phyloP scores from a whole-genome alignment of 257 asterid species.

The Orobanche coerulescens region DNA sequence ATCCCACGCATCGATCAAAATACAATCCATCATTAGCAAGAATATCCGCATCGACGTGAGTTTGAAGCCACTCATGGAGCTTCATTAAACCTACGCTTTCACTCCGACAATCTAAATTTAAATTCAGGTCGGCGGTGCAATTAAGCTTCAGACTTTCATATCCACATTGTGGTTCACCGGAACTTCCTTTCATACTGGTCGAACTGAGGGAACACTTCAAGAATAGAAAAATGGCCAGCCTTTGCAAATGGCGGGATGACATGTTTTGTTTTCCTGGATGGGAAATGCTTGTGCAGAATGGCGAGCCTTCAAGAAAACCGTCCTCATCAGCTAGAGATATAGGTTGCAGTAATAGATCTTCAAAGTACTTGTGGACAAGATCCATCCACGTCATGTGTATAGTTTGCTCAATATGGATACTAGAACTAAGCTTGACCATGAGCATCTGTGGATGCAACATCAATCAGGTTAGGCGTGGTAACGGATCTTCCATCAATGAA shows the following conservation, averaged over 20 bases:
- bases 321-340: constrained; percentile 31
- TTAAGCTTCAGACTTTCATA: constrained; percentile 21
- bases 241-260: constrained; percentile 50
- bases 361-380: constrained; percentile 57
- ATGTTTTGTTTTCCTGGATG: constrained; percentile 31
- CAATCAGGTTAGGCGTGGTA: constrained; percentile 17
- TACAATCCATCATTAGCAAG: constrained; percentile 33
- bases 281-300: constrained; percentile 44
- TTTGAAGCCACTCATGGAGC: constrained; percentile 63
- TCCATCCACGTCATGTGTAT: constrained; percentile 47
- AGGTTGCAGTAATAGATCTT: constrained; percentile 50
- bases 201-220: constrained; percentile 54
- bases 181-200: constrained; percentile 25
- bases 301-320: constrained; percentile 63
- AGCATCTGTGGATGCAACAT: constrained; percentile 46
- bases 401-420: constrained; percentile 32
- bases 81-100: constrained; percentile 36
- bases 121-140: constrained; percentile 25
- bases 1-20: constrained; percentile 37
- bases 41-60: constrained; percentile 42
- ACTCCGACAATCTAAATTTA: constrained; percentile 26
- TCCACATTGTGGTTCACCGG: constrained; percentile 22
- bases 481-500: neutral
- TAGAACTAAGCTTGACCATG: constrained; percentile 56
- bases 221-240: constrained; percentile 64